phyloP scores from a whole-genome alignment of 148 eudicot species.

The Euryodendron excelsum region DNA sequence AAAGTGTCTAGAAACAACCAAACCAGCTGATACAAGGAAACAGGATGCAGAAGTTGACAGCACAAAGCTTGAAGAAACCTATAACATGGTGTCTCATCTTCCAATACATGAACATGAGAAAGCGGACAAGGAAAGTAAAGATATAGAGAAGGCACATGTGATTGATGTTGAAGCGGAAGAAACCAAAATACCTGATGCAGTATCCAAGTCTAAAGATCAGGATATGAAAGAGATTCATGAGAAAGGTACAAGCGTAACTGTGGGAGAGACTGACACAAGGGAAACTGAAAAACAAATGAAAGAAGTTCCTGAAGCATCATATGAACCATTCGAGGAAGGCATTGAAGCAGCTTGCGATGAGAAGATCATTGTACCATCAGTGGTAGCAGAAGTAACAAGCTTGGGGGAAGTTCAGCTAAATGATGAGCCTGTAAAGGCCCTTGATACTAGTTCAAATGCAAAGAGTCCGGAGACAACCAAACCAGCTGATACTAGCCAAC shows the following conservation, averaged over 20 bases:
- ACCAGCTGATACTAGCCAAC: neutral
- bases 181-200: neutral
- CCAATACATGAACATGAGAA: slow-evolving; percentile 6
- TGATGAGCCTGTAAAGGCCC: slow-evolving; percentile 2
- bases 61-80: slow-evolving; percentile 7
- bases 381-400: slow-evolving; percentile 23
- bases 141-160: neutral
- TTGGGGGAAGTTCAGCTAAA: slow-evolving; percentile 17
- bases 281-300: slow-evolving; percentile 3
- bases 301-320: slow-evolving; percentile 2
- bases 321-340: neutral
- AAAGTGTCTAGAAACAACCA: neutral
- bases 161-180: slow-evolving; percentile 10
- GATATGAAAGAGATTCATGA: neutral
- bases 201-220: neutral
- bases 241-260: neutral
- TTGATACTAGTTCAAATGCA: neutral
- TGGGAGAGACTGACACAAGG: neutral
- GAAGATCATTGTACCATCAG: no score
- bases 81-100: slow-evolving; percentile 4
- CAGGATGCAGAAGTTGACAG: slow-evolving; percentile 13
- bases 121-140: neutral
- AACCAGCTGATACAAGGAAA: neutral
- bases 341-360: neutral
- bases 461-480: neutral